Conservation (phyloP, 2,329 filamentous ascomycete genomes). For the Tolypocladium ovalisporum region DNA sequence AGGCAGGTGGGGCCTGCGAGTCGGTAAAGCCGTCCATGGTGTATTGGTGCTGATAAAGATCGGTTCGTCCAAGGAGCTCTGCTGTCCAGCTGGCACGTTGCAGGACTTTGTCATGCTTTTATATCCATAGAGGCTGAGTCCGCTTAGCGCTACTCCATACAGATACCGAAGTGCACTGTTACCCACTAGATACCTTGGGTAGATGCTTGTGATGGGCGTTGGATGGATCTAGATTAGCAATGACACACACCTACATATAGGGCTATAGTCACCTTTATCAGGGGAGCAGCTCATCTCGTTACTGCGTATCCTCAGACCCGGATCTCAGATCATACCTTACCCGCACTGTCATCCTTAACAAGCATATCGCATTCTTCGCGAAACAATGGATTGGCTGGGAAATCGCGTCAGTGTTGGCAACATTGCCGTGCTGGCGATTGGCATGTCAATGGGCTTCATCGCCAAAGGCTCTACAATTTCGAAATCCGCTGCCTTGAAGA, state of each 20-base stretch:
- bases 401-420: background rate
- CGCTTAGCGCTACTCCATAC: no score
- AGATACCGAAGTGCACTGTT: background rate
- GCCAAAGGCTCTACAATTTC: background rate
- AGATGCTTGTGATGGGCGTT: background rate
- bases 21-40: slow-evolving; percentile 6
- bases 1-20: slow-evolving; percentile 3
- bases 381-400: background rate
- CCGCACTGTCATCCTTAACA: background rate
- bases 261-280: background rate
- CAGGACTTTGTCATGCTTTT: background rate
- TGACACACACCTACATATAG: background rate
- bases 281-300: background rate
- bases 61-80: background rate
- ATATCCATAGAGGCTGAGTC: background rate
- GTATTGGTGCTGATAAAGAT: background rate
- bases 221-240: background rate
- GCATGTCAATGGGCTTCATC: slow-evolving; percentile 1
- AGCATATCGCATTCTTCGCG: background rate
- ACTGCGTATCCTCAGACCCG: background rate
- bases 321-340: background rate
- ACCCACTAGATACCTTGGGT: background rate
- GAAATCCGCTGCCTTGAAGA: background rate
- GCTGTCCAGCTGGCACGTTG: background rate
- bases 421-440: background rate